Evolutionary conservation across 495 filamentous ascomycete species (phyloP), one percentile per base, ranked within the genome.

Genomic region (Clavariopsis aquatica): DNA sequence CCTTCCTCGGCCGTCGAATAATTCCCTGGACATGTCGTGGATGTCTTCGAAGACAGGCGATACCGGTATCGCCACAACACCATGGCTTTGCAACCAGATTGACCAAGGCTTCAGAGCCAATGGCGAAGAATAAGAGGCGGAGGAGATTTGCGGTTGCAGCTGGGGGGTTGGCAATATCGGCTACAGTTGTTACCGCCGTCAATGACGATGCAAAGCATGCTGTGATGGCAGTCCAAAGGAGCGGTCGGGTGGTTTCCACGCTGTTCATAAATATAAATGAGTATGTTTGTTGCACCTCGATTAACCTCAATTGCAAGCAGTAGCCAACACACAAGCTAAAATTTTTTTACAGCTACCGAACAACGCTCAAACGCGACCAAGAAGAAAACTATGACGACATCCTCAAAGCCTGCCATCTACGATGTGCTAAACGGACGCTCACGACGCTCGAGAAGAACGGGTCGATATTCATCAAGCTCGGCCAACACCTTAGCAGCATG

Each of bases 401-500:
- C n/a, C 80, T 99, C 51, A 87, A 85, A 66, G 86, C 85, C 69
- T 98, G 94, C 73, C 94, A 99, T 78, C 88, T 93, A 74, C 84
- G 94, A 71, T 99, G 94, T 77, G 95, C 94, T 13, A 82, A 89
- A 69, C 86, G 94, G 57, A 96, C 94, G 12, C 78, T 98, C 19
- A 80, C 81, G 36, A 92, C 94, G 0, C 78, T 99, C 27, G 93
- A 99, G 80, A 89, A 87, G 78, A 98, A 95, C 77, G 94, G 94
- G 38, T 96, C 93, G 6, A 92, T 99, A 69, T 99, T 98, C 69
- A 98, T 99, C 71, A 99, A 99, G 75, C 77, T 99, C 26, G 94
- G 94, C 23, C 94, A 99, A 68, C 94, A 99, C 78, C 76, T 99
- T 75, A 94, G 89, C 72, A 94, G 92, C 64, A 92, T 99, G 91